Evolutionary conservation across 345 rosid species (phyloP).

Genomic region (Salix udensis): DNA sequence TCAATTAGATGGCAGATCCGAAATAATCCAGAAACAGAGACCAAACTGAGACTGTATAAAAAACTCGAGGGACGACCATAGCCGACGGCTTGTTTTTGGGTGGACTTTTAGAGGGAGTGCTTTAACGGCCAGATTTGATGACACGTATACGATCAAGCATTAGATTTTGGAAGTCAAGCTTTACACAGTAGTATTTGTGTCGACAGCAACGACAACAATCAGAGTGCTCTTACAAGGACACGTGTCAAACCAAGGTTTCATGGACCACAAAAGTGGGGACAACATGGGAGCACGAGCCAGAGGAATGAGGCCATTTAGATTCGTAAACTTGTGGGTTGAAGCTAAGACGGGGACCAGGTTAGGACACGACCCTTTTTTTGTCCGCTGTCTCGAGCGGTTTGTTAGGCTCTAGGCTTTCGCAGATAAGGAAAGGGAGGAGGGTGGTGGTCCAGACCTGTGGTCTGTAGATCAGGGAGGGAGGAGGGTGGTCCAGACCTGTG

Average conservation of each 20-base stretch:
- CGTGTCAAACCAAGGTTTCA: constrained; percentile 13
- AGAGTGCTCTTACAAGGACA: not conserved
- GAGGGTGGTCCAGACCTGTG: not conserved
- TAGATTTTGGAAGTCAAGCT: not conserved
- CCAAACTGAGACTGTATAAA: not conserved
- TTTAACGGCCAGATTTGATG: not conserved
- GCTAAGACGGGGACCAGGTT: constrained; percentile 2
- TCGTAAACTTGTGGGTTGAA: not conserved
- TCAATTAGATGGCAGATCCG: not conserved
- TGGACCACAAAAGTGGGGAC: constrained; percentile 24
- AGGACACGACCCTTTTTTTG: not conserved
- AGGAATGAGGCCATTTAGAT: not conserved
- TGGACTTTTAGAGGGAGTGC: not conserved
- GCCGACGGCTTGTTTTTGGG: not conserved
- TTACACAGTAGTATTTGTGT: not conserved
- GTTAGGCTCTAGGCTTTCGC: not conserved
- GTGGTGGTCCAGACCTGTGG: not conserved
- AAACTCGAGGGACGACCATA: not conserved
- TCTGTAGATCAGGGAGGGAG: not conserved
- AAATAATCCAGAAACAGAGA: not conserved
- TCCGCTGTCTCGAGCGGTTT: not conserved
- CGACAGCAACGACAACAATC: constrained; percentile 9
- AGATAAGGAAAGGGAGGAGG: not conserved
- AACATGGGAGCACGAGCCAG: not conserved
- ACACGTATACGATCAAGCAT: not conserved